Base-by-base conservation (phyloP, 108 stramenopile genomes). In the Aureococcus anophagefferens region DNA sequence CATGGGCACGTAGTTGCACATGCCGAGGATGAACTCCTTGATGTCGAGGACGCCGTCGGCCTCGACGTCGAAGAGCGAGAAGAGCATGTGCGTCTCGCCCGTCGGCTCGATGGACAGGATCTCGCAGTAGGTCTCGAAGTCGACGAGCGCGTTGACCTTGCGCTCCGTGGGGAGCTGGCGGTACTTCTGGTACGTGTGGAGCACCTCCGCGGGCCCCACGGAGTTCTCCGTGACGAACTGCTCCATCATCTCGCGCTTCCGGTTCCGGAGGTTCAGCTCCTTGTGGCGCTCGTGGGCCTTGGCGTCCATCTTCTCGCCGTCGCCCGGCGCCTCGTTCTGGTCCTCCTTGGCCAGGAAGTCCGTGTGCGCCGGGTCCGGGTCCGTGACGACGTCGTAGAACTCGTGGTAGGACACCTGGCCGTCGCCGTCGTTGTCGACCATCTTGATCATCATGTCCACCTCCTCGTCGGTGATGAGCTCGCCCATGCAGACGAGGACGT, bases 381-480 rank as follows among this genome's bases (percentile, higher is more conserved):
- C 80, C 25, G 82, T 76, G 31, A 85, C 84, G 71, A 92, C 74
- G 25, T 74, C 65, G 63, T 83, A 77, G 79, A 91, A 92, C 67
- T 89, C 86, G n/a, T 74, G 74, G 71, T 74, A 92, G 30, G 83
- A 80, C 15, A 92, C 89, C 68, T 90, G 88, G 28, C 91, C 91
- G 67, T 92, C 91, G 16, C 90, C 90, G 67, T 91, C 89, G 33
- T 28, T 32, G 70, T 92, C 90, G 28, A 91, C 79, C 86, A 92
- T 89, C 35, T 76, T 46, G 18, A 92, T 90, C 91, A 92, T 92
- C 84, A 89, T 85, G 68, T 90, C 89, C 14, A 90, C 80, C 69
- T 90, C 89, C 77, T 89, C 89, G 62, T 88, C 88, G 16, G 91
- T 88, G 63, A 92, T 89, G 33, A 89, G 84, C 73, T 92, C 90